A percentile compares a stretch with the other conserved stretches of the same genome.
These are phyloP conservation scores for Solanum chmielewskii DNA, from an alignment of 257 asterid genomes.

Conservation along the genomic window DNA sequence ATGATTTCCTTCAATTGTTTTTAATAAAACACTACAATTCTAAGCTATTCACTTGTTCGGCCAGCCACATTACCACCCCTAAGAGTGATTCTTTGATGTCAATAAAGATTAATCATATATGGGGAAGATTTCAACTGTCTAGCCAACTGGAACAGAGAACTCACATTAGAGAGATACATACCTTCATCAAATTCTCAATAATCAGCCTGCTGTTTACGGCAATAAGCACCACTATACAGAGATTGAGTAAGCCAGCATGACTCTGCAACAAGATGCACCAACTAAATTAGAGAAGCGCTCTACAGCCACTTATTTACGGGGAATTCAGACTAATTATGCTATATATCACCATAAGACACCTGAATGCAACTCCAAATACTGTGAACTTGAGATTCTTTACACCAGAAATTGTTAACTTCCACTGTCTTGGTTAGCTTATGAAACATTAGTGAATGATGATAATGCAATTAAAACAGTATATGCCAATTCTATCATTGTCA, in stretches of 20 bases:
- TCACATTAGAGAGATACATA: conserved; percentile 7
- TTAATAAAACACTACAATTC: neutral
- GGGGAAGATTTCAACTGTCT: neutral
- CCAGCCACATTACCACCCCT: neutral
- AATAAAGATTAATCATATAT: neutral
- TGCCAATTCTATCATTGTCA: neutral
- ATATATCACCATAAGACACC: neutral
- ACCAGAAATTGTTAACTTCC: neutral
- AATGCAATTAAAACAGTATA: neutral
- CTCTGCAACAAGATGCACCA: conserved; percentile 52
- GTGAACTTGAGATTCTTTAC: neutral
- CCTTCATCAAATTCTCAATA: conserved; percentile 98
- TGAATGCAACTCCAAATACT: neutral
- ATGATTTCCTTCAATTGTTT: neutral
- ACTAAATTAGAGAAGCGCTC: conserved; percentile 5
- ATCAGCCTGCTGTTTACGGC: conserved; percentile 98
- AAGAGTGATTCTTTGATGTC: neutral
- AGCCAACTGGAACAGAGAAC: neutral
- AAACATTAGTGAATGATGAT: neutral
- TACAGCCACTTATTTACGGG: neutral
- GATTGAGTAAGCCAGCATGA: conserved; percentile 98
- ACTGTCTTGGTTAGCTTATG: neutral
- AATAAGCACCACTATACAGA: conserved; percentile 96
- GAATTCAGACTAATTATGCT: neutral
- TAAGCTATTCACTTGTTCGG: neutral